Base-by-base conservation (phyloP, 1,139 yeast species). In the Nakaseomyces nivariensis region DNA sequence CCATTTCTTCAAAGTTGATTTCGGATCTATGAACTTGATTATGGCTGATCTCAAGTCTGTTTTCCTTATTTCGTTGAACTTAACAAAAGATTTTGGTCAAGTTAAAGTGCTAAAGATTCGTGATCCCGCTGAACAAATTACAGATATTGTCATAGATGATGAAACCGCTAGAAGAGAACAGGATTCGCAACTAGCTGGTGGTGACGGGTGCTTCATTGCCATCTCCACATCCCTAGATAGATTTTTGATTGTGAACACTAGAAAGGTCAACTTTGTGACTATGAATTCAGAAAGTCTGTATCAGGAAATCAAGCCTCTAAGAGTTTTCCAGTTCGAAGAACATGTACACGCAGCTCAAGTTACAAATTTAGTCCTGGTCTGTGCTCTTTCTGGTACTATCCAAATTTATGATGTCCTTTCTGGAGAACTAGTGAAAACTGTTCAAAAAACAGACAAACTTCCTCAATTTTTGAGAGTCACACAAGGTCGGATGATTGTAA, bases 341-440 rank as follows among this genome's bases (percentile, higher is more conserved):
- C 48, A 56, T 48, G 45, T 63, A 58, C 48, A 53, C 43, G 47
- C 71, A 57, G 56, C 68, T 58, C 58, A 62, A 52, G 51, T 65
- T 46, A 58, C 62, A 48, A 54, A 57, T 55, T 74, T 83, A 3
- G 67, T 83, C 5, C 71, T 81, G 0, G 70, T 81, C 2, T 85
- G 85, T 0, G 85, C 86, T 1, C 76, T 74, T 56, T 76, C 81
- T 55, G 92, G 92, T 22, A 73, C 72, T 53, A 74, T 81, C 4
- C 77, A 81, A 47, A 68, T 85, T 26, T 79, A 79, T 63, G 86
- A 87, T 60, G 72, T 79, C 0, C 71, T 79, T 31, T 68, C 67
- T 41, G 73, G 74, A 42, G 61, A 63, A 11, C 64, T 69, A 37
- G 55, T 66, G 6, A 58, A 64, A 45, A 63, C 60, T 17, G 57